Evolutionary conservation across 2,329 filamentous ascomycete species (phyloP).

Genomic region (Talaromyces sp.): DNA sequence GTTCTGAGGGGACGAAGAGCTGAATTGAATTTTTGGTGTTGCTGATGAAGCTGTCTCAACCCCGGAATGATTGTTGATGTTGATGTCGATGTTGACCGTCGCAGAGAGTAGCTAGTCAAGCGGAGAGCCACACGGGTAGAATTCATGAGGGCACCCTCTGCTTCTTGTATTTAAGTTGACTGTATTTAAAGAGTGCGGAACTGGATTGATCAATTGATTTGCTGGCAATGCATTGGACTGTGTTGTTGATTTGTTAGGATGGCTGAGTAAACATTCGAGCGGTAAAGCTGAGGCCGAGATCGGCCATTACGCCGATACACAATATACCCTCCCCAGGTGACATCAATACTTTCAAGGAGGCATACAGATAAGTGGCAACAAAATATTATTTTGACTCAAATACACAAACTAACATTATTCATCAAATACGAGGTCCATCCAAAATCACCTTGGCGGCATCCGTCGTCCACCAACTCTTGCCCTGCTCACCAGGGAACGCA

Average conservation of each 20-base stretch:
- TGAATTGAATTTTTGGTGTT: not conserved
- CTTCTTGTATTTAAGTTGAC: not conserved
- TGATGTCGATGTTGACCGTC: not conserved
- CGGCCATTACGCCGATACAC: not conserved
- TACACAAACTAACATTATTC: not conserved
- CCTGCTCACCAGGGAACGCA: slow-evolving; percentile 70
- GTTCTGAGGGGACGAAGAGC: not conserved
- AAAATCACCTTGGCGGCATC: slow-evolving; percentile 74
- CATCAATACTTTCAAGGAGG: too few species aligned
- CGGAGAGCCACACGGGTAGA: slow-evolving; percentile 4
- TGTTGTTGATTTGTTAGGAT: not conserved
- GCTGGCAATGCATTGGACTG: not conserved
- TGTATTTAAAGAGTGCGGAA: not conserved
- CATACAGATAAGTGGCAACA: not conserved
- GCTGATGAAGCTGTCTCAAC: not conserved
- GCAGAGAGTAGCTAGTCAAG: not conserved
- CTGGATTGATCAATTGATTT: not conserved
- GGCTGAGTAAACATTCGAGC: not conserved
- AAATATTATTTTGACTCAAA: not conserved
- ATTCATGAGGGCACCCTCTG: slow-evolving; percentile 4
- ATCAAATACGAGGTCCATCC: slow-evolving; percentile 48
- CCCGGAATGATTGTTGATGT: not conserved
- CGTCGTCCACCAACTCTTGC: slow-evolving; percentile 80
- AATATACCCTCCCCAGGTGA: too few species aligned
- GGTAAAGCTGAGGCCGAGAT: slow-evolving; percentile 1